These are phyloP conservation scores for Exophiala spinifera DNA, from an alignment of 2,329 filamentous ascomycete species.

Conservation along the genomic window DNA sequence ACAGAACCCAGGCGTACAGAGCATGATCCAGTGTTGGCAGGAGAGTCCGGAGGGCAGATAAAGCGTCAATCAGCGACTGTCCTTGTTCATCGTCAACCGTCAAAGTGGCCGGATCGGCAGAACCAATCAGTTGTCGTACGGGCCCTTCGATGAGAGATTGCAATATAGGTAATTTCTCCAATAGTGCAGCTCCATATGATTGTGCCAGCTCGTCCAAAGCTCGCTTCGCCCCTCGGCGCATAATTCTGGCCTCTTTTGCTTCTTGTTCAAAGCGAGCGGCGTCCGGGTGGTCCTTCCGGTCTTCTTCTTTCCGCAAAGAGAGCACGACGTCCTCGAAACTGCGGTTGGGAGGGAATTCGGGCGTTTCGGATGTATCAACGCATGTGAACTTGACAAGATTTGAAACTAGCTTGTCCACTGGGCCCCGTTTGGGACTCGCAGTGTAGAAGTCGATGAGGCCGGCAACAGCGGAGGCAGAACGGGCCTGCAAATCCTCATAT, in stretches of 20 bases:
- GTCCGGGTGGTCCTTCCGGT: slow-evolving; percentile 87
- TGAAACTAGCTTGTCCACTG: slow-evolving; percentile 91
- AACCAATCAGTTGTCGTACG: slow-evolving; percentile 63
- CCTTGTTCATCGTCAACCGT: slow-evolving; percentile 73
- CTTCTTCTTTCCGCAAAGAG: slow-evolving; percentile 95
- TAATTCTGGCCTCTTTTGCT: slow-evolving; percentile 83
- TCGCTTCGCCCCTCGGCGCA: slow-evolving; percentile 88
- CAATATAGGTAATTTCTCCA: slow-evolving; percentile 81
- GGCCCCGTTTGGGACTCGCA: slow-evolving; percentile 71
- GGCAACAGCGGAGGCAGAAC: slow-evolving; percentile 81
- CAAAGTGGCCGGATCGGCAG: slow-evolving; percentile 18
- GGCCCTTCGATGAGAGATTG: slow-evolving; percentile 77
- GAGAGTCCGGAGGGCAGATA: slow-evolving; percentile 88
- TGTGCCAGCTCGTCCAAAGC: slow-evolving; percentile 82
- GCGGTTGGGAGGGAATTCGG: slow-evolving; percentile 85
- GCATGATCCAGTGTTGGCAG: slow-evolving; percentile 80
- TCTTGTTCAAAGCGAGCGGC: slow-evolving; percentile 86
- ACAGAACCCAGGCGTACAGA: slow-evolving; percentile 75
- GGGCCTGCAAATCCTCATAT: slow-evolving; percentile 79
- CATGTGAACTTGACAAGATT: slow-evolving; percentile 98
- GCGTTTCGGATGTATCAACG: slow-evolving; percentile 94
- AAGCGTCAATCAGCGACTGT: slow-evolving; percentile 87
- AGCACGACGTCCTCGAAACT: slow-evolving; percentile 75
- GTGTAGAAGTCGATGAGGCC: slow-evolving; percentile 84
- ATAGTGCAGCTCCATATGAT: slow-evolving; percentile 72